Evolutionary conservation across 768 basidiomycete species (phyloP).

Genomic region (Exidia glandulosa): DNA sequence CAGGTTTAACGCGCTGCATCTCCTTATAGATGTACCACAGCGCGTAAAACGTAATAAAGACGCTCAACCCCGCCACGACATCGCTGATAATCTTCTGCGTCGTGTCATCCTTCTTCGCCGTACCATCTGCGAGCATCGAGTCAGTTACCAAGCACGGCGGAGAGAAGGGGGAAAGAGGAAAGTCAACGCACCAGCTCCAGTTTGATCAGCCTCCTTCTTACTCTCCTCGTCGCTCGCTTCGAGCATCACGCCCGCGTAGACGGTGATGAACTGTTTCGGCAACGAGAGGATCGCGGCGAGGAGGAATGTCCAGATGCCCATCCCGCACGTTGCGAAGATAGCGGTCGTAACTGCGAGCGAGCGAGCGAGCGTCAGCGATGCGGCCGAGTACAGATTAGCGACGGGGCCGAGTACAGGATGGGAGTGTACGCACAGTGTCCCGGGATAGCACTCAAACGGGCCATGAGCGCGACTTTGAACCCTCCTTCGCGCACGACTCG

Average conservation of each 20-base stretch:
- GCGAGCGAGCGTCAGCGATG: too few relatives aligned
- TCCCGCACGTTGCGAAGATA: conserved; percentile 22
- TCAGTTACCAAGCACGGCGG: too few relatives aligned
- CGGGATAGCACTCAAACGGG: background rate
- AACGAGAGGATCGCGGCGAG: conserved; percentile 23
- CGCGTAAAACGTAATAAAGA: conserved; percentile 60
- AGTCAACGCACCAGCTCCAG: background rate
- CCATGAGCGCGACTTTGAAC: conserved; percentile 36
- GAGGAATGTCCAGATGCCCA: conserved; percentile 22
- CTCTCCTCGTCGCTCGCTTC: conserved; percentile 20
- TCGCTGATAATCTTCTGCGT: conserved; percentile 59
- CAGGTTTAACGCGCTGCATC: conserved; percentile 59
- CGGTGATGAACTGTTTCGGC: conserved; percentile 27
- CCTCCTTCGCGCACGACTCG: conserved; percentile 74
- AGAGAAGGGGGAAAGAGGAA: too few relatives aligned
- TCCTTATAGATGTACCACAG: conserved; percentile 74
- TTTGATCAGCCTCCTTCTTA: too few relatives aligned
- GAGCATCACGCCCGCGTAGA: conserved; percentile 25
- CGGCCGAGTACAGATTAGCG: too few relatives aligned
- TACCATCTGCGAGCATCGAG: too few relatives aligned
- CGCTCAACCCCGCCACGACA: conserved; percentile 52
- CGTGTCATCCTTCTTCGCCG: conserved; percentile 23
- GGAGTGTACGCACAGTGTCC: background rate
- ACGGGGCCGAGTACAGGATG: background rate
- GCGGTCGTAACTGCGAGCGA: conserved; percentile 12